Conservation (phyloP, 2,329 filamentous ascomycete genomes). For the Cercospora sp. region DNA sequence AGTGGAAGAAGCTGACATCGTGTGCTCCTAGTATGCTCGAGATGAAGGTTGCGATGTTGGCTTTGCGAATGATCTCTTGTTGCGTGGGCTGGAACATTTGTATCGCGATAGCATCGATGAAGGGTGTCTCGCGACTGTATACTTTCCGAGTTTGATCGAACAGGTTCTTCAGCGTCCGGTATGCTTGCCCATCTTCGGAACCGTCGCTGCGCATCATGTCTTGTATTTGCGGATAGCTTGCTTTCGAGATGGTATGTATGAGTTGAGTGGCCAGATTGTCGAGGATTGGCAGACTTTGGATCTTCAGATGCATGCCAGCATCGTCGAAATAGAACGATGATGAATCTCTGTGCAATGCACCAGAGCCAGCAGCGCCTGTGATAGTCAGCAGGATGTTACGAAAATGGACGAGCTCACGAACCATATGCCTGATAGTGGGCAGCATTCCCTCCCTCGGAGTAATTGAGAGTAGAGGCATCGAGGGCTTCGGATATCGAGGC, state of each 20-base stretch:
- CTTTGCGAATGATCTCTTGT: conserved; percentile 61
- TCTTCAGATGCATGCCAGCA: conserved; percentile 52
- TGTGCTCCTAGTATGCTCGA: conserved; percentile 62
- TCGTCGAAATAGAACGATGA: conserved; percentile 41
- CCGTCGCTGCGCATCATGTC: conserved; percentile 53
- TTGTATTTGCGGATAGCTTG: conserved; percentile 58
- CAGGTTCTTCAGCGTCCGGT: conserved; percentile 60
- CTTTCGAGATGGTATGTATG: conserved; percentile 58
- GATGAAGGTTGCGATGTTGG: conserved; percentile 66
- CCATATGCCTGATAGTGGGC: conserved; percentile 22
- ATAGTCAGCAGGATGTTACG: conserved; percentile 39
- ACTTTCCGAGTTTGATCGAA: conserved; percentile 66
- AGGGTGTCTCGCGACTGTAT: conserved; percentile 58
- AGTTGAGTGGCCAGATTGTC: conserved; percentile 64
- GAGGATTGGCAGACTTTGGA: conserved; percentile 61
- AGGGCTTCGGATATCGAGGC: conserved; percentile 16
- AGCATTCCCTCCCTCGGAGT: conserved; percentile 16
- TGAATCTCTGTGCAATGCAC: not conserved
- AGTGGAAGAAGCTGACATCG: conserved; percentile 63
- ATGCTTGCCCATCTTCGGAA: conserved; percentile 56
- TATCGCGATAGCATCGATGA: conserved; percentile 47
- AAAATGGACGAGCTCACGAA: conserved; percentile 1
- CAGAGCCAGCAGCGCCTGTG: conserved; percentile 32
- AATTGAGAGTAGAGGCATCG: conserved; percentile 17
- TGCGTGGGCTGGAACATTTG: conserved; percentile 47